Evolutionary conservation across 108 stramenopile species (phyloP), one percentile per base, ranked within the genome.

Genomic region (Seminavis robusta): DNA sequence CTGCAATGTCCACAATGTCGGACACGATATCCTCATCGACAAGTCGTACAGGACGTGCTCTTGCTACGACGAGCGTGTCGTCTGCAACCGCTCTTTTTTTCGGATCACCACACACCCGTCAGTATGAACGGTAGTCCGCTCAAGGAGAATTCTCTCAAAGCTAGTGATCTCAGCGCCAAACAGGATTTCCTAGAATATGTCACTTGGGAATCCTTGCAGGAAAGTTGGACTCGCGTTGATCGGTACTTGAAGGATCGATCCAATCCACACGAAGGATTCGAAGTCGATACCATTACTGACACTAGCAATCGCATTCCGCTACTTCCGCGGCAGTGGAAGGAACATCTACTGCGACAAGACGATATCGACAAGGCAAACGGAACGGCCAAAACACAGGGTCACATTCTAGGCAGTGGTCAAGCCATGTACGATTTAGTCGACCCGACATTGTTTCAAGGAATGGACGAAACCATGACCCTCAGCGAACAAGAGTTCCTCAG

Each of bases 1-100:
- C 48, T 92, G 6, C 53, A 71, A 15, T 92, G 90, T 59, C 90
- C 90, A 19, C 82, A 84, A 32, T 88, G 90, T 46, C 77, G 90
- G 7, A 41, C 56, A 10, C 80, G 86, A 30, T 77, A 77, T 50
- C 55, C 58, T 76, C 21, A 63, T 55, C 32, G 20, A 29, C 9
- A 41, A 52, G 16, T 59, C 23, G 61, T 80, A 15, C 55, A 59
- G 31, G 70, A 72, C 26, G 73, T 79, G 11, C 44, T 88, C 19
- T n/a, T 71, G 42, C 33, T 79, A 47, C 77, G 90, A 15, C 48
- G 74, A 41, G 67, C 59, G 47, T 63, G 75, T 8, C 24, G 39
- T 8, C 25, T 64, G 32, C 68, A 42, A 9, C 24, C 47, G 21
- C 25, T 58, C 0, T 3, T 59, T 2, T 13, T 29, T 10, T 9